Percentiles rank a stretch among this genome's conserved stretches.
Evolutionary conservation across 2,329 filamentous ascomycete species (phyloP).

Genomic region (Albifimbria verrucaria): DNA sequence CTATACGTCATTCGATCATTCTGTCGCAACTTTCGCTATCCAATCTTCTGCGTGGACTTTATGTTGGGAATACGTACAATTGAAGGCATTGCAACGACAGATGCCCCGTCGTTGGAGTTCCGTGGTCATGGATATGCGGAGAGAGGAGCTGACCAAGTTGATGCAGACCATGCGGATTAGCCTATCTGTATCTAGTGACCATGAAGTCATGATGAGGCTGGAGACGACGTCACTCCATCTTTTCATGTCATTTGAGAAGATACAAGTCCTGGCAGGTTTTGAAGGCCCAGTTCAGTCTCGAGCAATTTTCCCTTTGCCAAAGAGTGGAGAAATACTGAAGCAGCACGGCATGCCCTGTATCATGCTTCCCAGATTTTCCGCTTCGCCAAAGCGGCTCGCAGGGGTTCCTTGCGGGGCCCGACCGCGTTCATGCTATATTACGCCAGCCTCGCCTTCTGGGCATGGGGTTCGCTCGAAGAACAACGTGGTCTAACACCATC

Average conservation of each 20-base stretch:
- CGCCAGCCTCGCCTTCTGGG: conserved; percentile 24
- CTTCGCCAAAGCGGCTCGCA: conserved; percentile 11
- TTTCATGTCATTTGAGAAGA: conserved; percentile 37
- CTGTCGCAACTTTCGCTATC: conserved; percentile 9
- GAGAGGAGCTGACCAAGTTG: conserved; percentile 24
- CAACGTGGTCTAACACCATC: neutral
- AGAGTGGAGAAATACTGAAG: conserved; percentile 31
- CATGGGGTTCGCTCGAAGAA: conserved; percentile 5
- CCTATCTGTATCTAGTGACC: neutral
- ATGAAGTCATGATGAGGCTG: conserved; percentile 26
- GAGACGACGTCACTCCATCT: conserved; percentile 32
- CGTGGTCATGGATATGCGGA: conserved; percentile 20
- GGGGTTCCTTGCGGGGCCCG: conserved; percentile 15
- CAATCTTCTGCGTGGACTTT: conserved; percentile 23
- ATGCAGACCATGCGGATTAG: conserved; percentile 15
- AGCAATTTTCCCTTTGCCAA: conserved; percentile 26
- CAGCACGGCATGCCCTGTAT: conserved; percentile 27
- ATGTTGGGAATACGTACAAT: conserved; percentile 26
- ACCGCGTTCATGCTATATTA: conserved; percentile 23
- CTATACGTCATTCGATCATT: conserved; percentile 5
- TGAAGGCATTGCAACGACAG: conserved; percentile 18
- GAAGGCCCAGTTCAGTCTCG: conserved; percentile 35
- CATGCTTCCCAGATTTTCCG: conserved; percentile 25
- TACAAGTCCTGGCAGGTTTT: conserved; percentile 40
- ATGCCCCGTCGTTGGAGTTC: conserved; percentile 22